phyloP scores from a whole-genome alignment of 78 protist species.

The Dictyostelium citrinum region DNA sequence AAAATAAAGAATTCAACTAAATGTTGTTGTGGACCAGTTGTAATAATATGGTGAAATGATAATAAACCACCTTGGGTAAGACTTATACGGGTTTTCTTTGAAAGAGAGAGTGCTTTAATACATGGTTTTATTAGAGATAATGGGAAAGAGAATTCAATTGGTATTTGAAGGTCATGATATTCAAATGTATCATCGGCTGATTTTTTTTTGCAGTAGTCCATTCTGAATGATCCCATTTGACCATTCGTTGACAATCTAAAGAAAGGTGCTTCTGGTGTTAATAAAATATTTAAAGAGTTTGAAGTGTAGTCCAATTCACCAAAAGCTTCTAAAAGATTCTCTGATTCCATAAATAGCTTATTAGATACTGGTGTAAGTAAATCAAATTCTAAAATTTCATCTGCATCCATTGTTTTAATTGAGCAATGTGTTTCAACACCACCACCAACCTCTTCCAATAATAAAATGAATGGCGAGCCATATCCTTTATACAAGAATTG shows the following conservation, averaged over 20 bases:
- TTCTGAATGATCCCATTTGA: constrained; percentile 18
- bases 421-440: constrained; percentile 40
- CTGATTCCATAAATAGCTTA: constrained; percentile 36
- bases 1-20: not conserved
- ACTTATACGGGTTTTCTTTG: constrained; percentile 9
- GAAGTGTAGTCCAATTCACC: constrained; percentile 44
- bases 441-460: constrained; percentile 31
- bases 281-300: not conserved
- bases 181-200: not conserved
- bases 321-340: constrained; percentile 45
- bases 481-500: constrained; percentile 51
- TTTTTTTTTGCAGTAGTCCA: constrained; percentile 24
- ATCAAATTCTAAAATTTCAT: constrained; percentile 6
- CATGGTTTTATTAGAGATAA: constrained; percentile 30
- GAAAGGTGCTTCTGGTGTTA: constrained; percentile 43
- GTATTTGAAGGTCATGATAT: not conserved
- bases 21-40: not conserved
- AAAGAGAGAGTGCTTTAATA: constrained; percentile 20
- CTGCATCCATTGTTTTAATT: constrained; percentile 47
- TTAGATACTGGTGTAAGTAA: not conserved
- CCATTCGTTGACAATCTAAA: constrained; percentile 24
- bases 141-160: not conserved
- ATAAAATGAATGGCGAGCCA: not conserved
- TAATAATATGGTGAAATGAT: not conserved
- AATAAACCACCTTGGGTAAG: constrained; percentile 8